Percentiles rank a stretch among this genome's conserved stretches.
These are phyloP conservation scores for Excoecaria agallocha DNA, from an alignment of 345 rosid genomes.

Conservation along the genomic window DNA sequence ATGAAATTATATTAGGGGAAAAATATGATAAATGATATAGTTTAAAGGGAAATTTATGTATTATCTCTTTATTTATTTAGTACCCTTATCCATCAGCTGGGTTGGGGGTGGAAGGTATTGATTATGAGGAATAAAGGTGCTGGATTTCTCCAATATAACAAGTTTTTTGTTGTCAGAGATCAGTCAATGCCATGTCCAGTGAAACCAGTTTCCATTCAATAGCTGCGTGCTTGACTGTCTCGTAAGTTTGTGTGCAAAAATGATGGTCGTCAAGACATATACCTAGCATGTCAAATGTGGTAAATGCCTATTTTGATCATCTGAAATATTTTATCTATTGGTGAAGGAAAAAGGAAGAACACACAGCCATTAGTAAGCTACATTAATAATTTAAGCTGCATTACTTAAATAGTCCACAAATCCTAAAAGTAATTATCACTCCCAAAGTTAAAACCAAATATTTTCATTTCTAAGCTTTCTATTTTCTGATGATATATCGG, in stretches of 20 bases:
- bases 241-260: slow-evolving; percentile 1
- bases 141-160: background rate
- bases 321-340: background rate
- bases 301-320: slow-evolving; percentile 5
- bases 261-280: slow-evolving; percentile 1
- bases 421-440: background rate
- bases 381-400: background rate
- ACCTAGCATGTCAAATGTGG: slow-evolving; percentile 4
- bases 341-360: background rate
- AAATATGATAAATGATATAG: background rate
- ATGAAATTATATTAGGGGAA: too few relatives aligned
- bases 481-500: slow-evolving; percentile 4
- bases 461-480: background rate
- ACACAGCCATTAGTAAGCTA: background rate
- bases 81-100: background rate
- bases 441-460: background rate
- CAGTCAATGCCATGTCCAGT: background rate
- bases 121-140: background rate
- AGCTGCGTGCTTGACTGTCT: background rate
- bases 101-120: background rate
- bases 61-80: background rate
- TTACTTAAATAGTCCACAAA: background rate
- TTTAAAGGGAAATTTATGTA: background rate
- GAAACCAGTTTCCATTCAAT: background rate
- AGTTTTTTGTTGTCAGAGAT: background rate